Evolutionary conservation across 1,284 basidiomycete genomes (phyloP), one percentile per base, ranked within the genome.

Genomic region (Veloboletus limbatus): DNA sequence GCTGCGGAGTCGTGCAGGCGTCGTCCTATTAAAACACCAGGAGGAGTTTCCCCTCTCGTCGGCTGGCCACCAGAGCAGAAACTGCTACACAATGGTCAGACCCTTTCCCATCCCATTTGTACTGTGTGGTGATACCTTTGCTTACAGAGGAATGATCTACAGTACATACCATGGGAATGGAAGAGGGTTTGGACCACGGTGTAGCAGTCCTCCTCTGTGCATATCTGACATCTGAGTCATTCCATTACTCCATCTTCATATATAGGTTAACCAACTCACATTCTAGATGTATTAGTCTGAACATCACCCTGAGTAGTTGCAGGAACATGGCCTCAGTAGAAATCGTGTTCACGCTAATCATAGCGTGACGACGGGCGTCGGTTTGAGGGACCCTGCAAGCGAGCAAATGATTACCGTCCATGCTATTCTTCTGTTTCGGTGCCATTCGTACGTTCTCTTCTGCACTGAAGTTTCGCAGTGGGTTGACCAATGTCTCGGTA

Each of bases 111-210:
- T 51, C 58, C 32, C 61, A 63, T 62, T 47, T 63, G 58, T 58
- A 62, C 52, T 55, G 51, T 28, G 9, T 30, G 57, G 54, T 49
- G 47, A 58, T 36, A 16, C 61, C 52, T 58, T 51, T 43, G 32
- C 21, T 31, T 53, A 27, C 39, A 53, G 51, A 53, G 49, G 45
- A 45, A 41, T 38, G 33, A 48, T 36, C 49, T 48, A 14, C 48
- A 60, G 48, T 62, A 60, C 58, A 60, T 60, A 63, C 61, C 58
- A 60, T 60, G 61, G 49, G 59, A 60, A 63, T 60, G 58, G 58
- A 60, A 59, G 58, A 57, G 57, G 42, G 57, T 49, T 50, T 53
- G 44, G 54, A 40, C 61, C 58, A 60, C 38, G 24, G 48, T 55
- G 28, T 49, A 59, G 45, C 45, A 38, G 45, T 43, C 45, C 30